A percentile compares a stretch with the other conserved stretches of the same genome.
Evolutionary conservation across 345 rosid species (phyloP).

Genomic region (Citrus inodora): DNA sequence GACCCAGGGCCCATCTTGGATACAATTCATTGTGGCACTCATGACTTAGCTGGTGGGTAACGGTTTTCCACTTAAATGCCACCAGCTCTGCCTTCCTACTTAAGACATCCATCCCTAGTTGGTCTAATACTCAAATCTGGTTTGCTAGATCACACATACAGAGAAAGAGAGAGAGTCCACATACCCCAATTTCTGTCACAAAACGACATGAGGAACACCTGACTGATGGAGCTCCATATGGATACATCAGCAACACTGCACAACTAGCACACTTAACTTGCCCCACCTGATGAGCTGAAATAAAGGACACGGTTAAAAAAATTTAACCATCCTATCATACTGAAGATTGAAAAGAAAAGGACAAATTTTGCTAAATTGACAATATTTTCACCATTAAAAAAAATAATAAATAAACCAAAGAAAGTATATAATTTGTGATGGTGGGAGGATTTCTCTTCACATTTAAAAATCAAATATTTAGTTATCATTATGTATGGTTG

Average conservation of each 20-base stretch:
- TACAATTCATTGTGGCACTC: not conserved
- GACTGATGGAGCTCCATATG: slow-evolving; percentile 76
- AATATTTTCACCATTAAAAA: not conserved
- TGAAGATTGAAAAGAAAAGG: not conserved
- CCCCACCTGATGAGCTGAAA: slow-evolving; percentile 76
- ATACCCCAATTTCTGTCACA: slow-evolving; percentile 73
- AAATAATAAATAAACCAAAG: too few relatives aligned
- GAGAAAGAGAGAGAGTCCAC: slow-evolving; percentile 17
- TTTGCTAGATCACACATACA: not conserved
- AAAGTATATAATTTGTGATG: not conserved
- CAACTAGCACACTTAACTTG: slow-evolving; percentile 64
- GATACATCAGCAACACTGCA: slow-evolving; percentile 69
- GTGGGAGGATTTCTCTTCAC: not conserved
- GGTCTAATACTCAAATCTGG: not conserved
- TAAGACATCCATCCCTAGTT: not conserved
- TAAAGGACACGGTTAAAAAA: not conserved
- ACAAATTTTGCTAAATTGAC: not conserved
- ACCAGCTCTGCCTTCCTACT: not conserved
- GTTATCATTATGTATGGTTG: not conserved
- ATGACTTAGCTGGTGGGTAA: not conserved
- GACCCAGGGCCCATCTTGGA: not conserved
- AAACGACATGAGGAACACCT: slow-evolving; percentile 72
- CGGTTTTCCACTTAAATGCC: not conserved
- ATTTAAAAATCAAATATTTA: not conserved
- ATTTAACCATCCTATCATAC: not conserved